Evolutionary conservation across 352 stramenopile genomes (phyloP), one percentile per base, ranked within the genome.

Genomic region (Blastocystis sp.): DNA sequence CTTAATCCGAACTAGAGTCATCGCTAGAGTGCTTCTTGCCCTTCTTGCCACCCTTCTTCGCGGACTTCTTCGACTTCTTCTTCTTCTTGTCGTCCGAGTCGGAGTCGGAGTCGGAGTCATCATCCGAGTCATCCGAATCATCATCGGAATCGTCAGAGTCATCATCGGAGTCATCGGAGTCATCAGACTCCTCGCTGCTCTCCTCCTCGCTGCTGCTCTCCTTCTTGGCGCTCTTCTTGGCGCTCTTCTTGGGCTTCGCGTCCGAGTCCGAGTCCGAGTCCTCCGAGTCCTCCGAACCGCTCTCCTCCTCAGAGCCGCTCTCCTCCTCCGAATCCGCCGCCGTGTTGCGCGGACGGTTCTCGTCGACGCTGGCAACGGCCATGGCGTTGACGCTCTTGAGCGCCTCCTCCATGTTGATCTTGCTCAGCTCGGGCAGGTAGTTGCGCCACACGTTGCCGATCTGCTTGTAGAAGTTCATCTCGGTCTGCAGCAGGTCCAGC

Each of bases 1-100:
- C 23, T 81, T 81, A 81, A 65, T 81, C 71, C 34, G 71, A 81
- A 53, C 52, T 60, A 17, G 71, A 81, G 7, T 87, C 77, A 87
- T 70, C 60, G 23, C 76, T 86, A 7, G 62, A 74, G 40, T 87
- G 52, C 28, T 34, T 34, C 67, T 77, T 77, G 21, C 40, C 40
- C 9, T 23, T 14, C 52, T 77, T 77, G 52, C 71, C 71, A 41
- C 43, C 59, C 17, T 43, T 79, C 76, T 86, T 86, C 76, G 70
- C 70, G 64, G 76, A 10, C 28, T n/a, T n/a, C 40, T 77, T 77
- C 14, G 28, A 40, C 14, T n/a, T 21, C n/a, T 38, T n/a, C 61
- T 87, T 87, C 77, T 87, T 87, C 23, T 43, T 56, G 52, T 87
- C 69, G 7, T 78, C 45, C 9, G 62, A 38, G 41, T 45, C n/a